Percentiles rank a stretch among this genome's conserved stretches.
These are phyloP conservation scores for Closterium sp. DNA, from an alignment of 139 green algal species.

Conservation along the genomic window DNA sequence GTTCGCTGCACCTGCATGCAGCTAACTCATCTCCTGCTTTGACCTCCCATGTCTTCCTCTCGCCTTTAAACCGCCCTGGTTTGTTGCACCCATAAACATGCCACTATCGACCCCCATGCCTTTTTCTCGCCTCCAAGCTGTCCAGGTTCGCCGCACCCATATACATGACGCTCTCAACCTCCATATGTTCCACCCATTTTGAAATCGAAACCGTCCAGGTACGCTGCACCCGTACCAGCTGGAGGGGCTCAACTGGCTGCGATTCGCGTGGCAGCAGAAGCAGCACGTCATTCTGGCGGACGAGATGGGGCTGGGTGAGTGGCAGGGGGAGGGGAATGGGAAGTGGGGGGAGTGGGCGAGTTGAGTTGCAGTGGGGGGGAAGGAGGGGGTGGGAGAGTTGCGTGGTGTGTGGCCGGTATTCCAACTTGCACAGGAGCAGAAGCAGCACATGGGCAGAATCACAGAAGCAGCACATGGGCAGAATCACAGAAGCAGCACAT, in stretches of 20 bases:
- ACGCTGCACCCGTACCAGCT: conserved; percentile 81
- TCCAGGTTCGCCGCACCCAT: conserved; percentile 59
- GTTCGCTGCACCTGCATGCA: neutral
- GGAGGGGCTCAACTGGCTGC: conserved; percentile 68
- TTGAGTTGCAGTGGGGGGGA: no score
- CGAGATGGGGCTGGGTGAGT: conserved; percentile 79
- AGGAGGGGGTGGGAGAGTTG: neutral
- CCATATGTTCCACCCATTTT: neutral
- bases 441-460: conserved; percentile 69
- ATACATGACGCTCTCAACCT: conserved; percentile 32
- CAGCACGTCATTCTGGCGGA: conserved; percentile 88
- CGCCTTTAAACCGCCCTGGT: conserved; percentile 1
- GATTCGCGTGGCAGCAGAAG: conserved; percentile 53
- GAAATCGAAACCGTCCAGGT: conserved; percentile 10
- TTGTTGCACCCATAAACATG: conserved; percentile 63
- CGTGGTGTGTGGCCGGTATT: conserved; percentile 18
- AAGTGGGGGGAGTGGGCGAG: no score
- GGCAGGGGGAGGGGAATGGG: no score
- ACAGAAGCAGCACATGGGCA: conserved; percentile 65
- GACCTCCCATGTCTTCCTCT: neutral
- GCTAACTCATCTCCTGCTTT: neutral
- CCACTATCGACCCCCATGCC: neutral
- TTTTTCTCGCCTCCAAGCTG: neutral
- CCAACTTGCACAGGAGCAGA: conserved; percentile 31
- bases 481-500: conserved; percentile 65